A percentile compares a stretch with the other conserved stretches of the same genome.
These are phyloP conservation scores for Picocystis sp. DNA, from an alignment of 163 green algal species.

Conservation along the genomic window DNA sequence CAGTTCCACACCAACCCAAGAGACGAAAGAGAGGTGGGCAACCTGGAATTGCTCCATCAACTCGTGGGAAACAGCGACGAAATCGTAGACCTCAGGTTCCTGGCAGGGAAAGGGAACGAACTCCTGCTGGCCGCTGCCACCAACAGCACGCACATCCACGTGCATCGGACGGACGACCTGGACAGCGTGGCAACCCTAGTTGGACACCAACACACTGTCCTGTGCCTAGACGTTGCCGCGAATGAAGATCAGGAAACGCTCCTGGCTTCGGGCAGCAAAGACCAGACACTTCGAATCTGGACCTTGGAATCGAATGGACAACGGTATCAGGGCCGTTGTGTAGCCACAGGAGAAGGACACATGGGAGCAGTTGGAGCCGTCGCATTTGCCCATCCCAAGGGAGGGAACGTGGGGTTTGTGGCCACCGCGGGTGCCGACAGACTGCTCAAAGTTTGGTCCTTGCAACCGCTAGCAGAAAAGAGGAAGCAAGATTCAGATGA, in stretches of 20 bases:
- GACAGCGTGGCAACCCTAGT: constrained; percentile 39
- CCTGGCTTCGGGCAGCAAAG: constrained; percentile 58
- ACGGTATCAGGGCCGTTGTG: constrained; percentile 22
- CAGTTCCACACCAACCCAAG: too few species aligned
- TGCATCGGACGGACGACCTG: constrained; percentile 24
- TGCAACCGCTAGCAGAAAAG: constrained; percentile 13
- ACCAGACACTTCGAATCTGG: constrained; percentile 64
- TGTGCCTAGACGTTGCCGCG: constrained; percentile 29
- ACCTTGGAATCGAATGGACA: constrained; percentile 8
- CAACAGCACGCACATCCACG: constrained; percentile 51
- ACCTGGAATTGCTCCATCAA: constrained; percentile 29
- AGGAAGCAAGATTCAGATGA: neutral
- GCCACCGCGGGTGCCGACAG: constrained; percentile 59
- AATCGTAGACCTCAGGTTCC: constrained; percentile 73
- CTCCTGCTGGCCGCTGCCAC: constrained; percentile 54
- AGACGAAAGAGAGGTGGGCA: neutral
- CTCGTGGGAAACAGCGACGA: constrained; percentile 87
- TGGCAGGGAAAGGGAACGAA: constrained; percentile 19
- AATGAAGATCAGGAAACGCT: constrained; percentile 7
- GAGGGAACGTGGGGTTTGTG: constrained; percentile 24
- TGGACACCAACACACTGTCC: constrained; percentile 55
- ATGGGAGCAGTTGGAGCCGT: constrained; percentile 58
- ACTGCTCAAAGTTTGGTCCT: constrained; percentile 55
- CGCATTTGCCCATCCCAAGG: constrained; percentile 29
- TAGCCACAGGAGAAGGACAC: constrained; percentile 38